phyloP scores from a whole-genome alignment of 768 basidiomycete genomes.

The Mycena albidolilacea region DNA sequence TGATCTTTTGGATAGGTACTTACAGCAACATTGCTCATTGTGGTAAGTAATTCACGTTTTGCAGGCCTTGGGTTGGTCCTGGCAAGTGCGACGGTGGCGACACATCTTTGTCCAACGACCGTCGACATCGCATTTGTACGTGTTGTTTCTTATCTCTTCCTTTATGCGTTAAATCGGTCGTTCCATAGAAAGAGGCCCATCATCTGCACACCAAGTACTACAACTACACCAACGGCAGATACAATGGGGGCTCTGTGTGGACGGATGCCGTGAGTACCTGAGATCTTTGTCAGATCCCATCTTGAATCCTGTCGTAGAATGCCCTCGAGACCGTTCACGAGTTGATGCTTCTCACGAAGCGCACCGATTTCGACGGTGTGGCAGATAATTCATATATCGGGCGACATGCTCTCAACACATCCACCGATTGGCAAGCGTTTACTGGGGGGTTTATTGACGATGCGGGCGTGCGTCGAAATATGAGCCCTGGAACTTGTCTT shows the following conservation, averaged over 20 bases:
- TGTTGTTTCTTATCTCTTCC: neutral
- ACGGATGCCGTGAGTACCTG: slow-evolving; percentile 51
- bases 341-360: slow-evolving; percentile 54
- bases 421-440: slow-evolving; percentile 49
- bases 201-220: slow-evolving; percentile 45
- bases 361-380: slow-evolving; percentile 44
- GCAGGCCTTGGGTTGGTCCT: neutral
- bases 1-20: slow-evolving; percentile 10
- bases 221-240: slow-evolving; percentile 45
- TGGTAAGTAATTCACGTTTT: neutral
- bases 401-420: slow-evolving; percentile 44
- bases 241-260: slow-evolving; percentile 53
- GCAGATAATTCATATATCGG: slow-evolving; percentile 53
- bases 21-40: neutral
- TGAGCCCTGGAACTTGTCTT: neutral
- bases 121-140: slow-evolving; percentile 25
- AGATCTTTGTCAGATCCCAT: neutral
- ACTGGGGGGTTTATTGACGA: slow-evolving; percentile 56
- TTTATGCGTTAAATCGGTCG: neutral
- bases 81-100: neutral
- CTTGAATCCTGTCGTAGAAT: slow-evolving; percentile 45
- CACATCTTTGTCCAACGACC: slow-evolving; percentile 25
- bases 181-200: slow-evolving; percentile 15
- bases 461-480: slow-evolving; percentile 47
- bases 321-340: slow-evolving; percentile 57